Evolutionary conservation across 768 basidiomycete genomes (phyloP).

Genomic region (Naematelia aurantialba): DNA sequence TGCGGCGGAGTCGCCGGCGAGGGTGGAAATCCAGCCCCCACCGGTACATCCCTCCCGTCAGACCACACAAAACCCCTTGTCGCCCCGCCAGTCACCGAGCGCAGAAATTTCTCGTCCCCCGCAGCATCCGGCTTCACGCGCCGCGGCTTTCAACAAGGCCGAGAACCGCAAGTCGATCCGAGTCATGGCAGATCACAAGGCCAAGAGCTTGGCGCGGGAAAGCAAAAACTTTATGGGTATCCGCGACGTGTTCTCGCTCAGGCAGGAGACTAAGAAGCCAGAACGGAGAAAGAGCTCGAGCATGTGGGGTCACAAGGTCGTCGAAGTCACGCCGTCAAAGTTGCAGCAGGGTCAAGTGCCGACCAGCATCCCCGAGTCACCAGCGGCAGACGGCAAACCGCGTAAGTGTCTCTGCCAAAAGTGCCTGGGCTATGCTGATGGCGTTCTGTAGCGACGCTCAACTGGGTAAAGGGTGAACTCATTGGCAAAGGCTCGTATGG

Average conservation of each 20-base stretch:
- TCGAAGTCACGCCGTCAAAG: constrained; percentile 82
- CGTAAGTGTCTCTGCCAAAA: constrained; percentile 9
- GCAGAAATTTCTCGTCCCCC: constrained; percentile 6
- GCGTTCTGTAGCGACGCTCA: too few species aligned
- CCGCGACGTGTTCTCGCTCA: constrained; percentile 1
- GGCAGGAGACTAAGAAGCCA: constrained; percentile 53
- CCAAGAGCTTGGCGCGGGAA: constrained; percentile 17
- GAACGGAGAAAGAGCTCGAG: constrained; percentile 83
- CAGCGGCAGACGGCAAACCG: constrained; percentile 31
- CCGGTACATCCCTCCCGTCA: constrained; percentile 20
- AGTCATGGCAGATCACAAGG: constrained; percentile 61
- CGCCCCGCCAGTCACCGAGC: constrained; percentile 11
- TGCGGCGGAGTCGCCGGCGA: constrained; percentile 23
- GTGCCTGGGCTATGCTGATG: constrained; percentile 6
- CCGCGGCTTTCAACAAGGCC: constrained; percentile 38
- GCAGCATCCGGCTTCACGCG: constrained; percentile 15
- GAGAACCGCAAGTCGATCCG: constrained; percentile 72
- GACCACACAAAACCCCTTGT: not conserved
- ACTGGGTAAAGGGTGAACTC: constrained; percentile 96
- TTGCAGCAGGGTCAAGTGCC: constrained; percentile 50
- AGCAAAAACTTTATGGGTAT: not conserved
- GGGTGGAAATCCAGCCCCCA: too few species aligned
- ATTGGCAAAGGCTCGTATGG: constrained; percentile 98
- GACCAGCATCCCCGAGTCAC: constrained; percentile 34
- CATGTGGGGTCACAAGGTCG: constrained; percentile 87